A percentile compares a stretch with the other conserved stretches of the same genome.
Conservation (phyloP, 1,284 basidiomycete species). For the Marasmius sp. region DNA sequence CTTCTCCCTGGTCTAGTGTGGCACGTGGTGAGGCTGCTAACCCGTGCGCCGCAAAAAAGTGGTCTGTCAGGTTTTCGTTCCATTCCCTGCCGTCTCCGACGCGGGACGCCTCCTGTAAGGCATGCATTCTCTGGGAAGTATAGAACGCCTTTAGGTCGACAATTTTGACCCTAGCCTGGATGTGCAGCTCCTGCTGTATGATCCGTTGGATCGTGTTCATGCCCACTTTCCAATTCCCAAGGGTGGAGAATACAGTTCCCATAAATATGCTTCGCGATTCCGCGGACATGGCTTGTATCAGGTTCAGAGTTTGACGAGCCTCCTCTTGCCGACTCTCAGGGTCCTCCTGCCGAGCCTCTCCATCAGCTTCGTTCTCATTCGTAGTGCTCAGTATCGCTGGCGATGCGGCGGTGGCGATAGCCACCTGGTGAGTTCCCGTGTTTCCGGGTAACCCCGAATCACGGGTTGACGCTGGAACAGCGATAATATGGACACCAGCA, state of each 20-base stretch:
- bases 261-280: not conserved
- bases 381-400: not conserved
- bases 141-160: not conserved
- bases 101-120: not conserved
- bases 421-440: not conserved
- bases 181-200: not conserved
- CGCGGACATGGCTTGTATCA: not conserved
- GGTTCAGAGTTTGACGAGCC: not conserved
- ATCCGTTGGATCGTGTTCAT: not conserved
- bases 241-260: not conserved
- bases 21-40: no score
- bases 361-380: not conserved
- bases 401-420: not conserved
- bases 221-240: not conserved
- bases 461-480: not conserved
- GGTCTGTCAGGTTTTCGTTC: no score
- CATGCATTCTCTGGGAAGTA: not conserved
- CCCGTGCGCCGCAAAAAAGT: no score
- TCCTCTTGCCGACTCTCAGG: not conserved
- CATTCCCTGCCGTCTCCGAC: not conserved
- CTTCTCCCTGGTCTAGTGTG: no score
- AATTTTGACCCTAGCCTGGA: not conserved
- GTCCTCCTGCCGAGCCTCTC: not conserved
- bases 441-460: not conserved
- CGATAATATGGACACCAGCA: not conserved